Evolutionary conservation across 2,329 filamentous ascomycete genomes (phyloP), one percentile per base, ranked within the genome.

Genomic region (Trichoderma simmonsii): DNA sequence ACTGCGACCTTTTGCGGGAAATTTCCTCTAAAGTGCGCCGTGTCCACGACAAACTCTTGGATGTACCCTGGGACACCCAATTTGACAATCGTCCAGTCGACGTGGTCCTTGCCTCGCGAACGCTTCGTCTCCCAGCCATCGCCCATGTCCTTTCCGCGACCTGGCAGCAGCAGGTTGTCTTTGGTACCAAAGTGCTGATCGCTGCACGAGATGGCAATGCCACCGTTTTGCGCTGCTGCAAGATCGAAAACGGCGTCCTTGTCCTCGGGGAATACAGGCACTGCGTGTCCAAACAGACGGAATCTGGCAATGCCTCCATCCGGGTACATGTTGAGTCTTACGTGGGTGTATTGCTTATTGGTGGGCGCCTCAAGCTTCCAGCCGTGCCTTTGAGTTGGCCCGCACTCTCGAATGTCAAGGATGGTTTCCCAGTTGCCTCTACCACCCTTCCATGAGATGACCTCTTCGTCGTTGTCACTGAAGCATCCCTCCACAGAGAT

Each of bases 41-140:
- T 96, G 79, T 97, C 93, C 32, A 95, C 88, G 18, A 95, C 82
- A 70, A 95, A 83, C 75, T 86, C 89, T 77, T 90, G 88, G 73
- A 93, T 87, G 72, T 85, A 85, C 8, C 89, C 91, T 5, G 88
- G 85, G 0, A 89, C 88, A 28, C 92, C 93, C 24, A 96, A 87
- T 62, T 89, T 88, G 74, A 96, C 88, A 75, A 95, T 89, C n/a
- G 90, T 86, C 93, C 93, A 96, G 81, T 96, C 93, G 24, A 92
- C 83, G 80, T 96, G 93, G 59, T 85, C 89, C 80, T 89, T 90
- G 65, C 86, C 89, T 64, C 93, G 85, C 43, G 92, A 93, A 69
- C 93, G 87, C 75, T 91, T 89, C 71, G 93, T 96, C 83, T 96
- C 93, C 93, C 93, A 96, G 8, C 93, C 93, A 79, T 95, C 93